Conservation (phyloP, 192 early-diverging fungal species). For the Coemansia guatemalensis region DNA sequence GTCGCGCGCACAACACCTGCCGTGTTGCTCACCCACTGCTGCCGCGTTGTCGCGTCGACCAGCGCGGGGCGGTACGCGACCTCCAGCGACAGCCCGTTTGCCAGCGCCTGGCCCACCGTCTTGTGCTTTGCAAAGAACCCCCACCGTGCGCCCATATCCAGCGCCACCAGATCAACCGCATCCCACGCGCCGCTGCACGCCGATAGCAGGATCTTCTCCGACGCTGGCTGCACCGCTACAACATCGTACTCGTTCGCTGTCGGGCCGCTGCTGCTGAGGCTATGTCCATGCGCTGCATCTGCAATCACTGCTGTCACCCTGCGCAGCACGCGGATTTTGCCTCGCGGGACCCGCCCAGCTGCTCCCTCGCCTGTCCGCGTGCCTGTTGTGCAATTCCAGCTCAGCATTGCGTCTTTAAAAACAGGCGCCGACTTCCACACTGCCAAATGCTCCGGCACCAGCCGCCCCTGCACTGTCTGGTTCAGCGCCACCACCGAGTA, state of each 20-base stretch:
- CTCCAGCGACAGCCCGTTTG: constrained; percentile 30
- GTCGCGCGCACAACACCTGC: constrained; percentile 43
- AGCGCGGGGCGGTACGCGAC: constrained; percentile 35
- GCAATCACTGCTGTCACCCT: constrained; percentile 37
- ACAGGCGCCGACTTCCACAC: constrained; percentile 34
- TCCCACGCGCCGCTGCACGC: constrained; percentile 43
- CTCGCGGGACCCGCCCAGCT: constrained; percentile 12
- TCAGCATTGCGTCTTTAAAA: constrained; percentile 17
- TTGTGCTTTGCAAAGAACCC: constrained; percentile 51
- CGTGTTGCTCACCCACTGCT: constrained; percentile 53
- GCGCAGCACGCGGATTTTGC: constrained; percentile 37
- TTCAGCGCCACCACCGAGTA: constrained; percentile 48
- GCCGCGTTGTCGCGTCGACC: constrained; percentile 21
- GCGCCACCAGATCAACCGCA: constrained; percentile 37
- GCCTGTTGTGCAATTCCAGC: constrained; percentile 32
- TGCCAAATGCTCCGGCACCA: constrained; percentile 30
- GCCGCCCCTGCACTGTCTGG: constrained; percentile 33
- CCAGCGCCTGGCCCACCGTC: constrained; percentile 41
- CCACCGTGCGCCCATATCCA: constrained; percentile 49
- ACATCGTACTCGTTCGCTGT: constrained; percentile 35
- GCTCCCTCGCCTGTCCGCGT: constrained; percentile 8
- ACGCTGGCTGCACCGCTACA: constrained; percentile 43
- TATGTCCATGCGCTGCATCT: constrained; percentile 41
- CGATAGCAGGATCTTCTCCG: constrained; percentile 34
- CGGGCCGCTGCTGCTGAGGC: constrained; percentile 20